Percentiles rank a stretch among this genome's conserved stretches.
phyloP scores from a whole-genome alignment of 1,284 basidiomycete species.

The Mycena citricolor region DNA sequence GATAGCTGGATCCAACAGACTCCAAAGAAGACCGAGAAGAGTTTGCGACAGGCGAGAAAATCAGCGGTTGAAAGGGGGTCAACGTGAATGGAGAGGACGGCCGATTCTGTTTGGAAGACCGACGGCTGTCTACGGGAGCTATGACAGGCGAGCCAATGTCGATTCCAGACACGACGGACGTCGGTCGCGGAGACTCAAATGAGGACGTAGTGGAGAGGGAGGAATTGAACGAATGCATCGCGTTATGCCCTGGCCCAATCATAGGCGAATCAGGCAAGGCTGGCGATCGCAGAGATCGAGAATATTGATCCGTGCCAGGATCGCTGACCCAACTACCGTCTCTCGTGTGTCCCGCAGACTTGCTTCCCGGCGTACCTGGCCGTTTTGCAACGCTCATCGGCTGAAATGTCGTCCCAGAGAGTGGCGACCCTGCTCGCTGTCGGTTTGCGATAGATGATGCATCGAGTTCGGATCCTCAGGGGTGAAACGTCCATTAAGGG shows the following conservation, averaged over 20 bases:
- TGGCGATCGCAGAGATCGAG: conserved; percentile 53
- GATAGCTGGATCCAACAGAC: conserved; percentile 79
- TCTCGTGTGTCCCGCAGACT: conserved; percentile 48
- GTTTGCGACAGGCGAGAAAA: conserved; percentile 66
- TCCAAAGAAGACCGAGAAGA: conserved; percentile 77
- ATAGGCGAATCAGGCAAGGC: conserved; percentile 58
- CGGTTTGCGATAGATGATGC: conserved; percentile 51
- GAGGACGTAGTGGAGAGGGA: conserved; percentile 29
- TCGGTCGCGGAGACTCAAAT: conserved; percentile 40
- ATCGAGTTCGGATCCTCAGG: conserved; percentile 46
- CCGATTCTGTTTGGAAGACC: conserved; percentile 55
- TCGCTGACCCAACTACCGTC: conserved; percentile 61
- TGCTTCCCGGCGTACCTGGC: conserved; percentile 53
- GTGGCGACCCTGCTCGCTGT: conserved; percentile 65
- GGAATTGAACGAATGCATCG: conserved; percentile 25
- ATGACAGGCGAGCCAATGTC: conserved; percentile 52
- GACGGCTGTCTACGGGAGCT: conserved; percentile 39
- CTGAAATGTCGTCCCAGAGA: conserved; percentile 60
- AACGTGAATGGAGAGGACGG: conserved; percentile 52
- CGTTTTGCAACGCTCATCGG: conserved; percentile 59
- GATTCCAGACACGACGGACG: conserved; percentile 51
- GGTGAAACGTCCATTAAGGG: conserved; percentile 59
- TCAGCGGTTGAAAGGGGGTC: conserved; percentile 51
- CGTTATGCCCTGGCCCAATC: conserved; percentile 36
- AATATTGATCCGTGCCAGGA: conserved; percentile 34